phyloP scores from a whole-genome alignment of 306 rosid species.

The Inga oerstediana region DNA sequence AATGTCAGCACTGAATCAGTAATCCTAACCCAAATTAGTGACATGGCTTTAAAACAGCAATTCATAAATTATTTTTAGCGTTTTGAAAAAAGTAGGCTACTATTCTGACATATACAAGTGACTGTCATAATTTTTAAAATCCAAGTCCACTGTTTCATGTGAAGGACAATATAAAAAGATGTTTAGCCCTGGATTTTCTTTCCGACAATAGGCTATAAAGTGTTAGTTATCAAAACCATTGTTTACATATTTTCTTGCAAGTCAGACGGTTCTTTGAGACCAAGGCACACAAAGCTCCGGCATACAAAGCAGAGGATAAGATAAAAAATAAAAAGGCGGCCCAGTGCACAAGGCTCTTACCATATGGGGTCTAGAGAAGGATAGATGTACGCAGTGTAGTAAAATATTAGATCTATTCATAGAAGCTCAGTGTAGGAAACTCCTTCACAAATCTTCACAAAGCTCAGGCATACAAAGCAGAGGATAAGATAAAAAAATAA shows the following conservation, averaged over 20 bases:
- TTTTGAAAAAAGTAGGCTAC: neutral
- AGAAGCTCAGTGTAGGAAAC: too few relatives aligned
- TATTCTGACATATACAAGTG: neutral
- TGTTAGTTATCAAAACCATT: neutral
- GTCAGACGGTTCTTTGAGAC: neutral
- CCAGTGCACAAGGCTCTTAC: too few relatives aligned
- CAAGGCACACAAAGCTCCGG: neutral
- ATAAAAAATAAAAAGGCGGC: too few relatives aligned
- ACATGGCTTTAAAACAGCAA: neutral
- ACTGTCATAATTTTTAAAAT: neutral
- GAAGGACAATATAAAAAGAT: neutral
- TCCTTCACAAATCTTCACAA: neutral
- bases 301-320: neutral
- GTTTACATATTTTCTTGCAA: neutral
- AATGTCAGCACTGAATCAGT: conserved; percentile 24
- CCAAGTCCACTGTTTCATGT: neutral
- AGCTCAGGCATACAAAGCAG: neutral
- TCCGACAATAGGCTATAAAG: neutral
- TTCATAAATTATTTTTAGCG: conserved; percentile 3
- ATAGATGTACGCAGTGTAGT: too few relatives aligned
- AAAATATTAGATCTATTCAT: too few relatives aligned
- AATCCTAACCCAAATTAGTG: conserved; percentile 11
- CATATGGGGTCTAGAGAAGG: too few relatives aligned
- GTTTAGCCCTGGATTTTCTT: conserved; percentile 4
- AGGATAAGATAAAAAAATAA: too few relatives aligned